Base-by-base conservation (phyloP, 768 basidiomycete species). In the Dictyophora rubrovolvata region DNA sequence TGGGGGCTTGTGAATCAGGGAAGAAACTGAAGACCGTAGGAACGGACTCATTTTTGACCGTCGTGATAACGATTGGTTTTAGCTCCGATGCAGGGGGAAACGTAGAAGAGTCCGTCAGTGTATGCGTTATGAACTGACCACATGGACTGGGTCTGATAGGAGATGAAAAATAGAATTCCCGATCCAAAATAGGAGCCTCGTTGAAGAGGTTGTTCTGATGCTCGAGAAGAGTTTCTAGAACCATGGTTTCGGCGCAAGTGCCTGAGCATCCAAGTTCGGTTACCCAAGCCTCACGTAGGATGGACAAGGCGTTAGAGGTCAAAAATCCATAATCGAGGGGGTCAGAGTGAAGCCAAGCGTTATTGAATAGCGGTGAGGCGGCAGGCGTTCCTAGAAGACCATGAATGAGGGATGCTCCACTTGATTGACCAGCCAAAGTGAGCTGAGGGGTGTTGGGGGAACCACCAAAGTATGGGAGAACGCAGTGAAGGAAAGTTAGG, bases 311-410 rank as follows among this genome's bases (percentile, higher is more conserved):
- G 21, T 70, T 64, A 0, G 75, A 62, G 49, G 78, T 73, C 4
- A 88, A 72, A 68, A 90, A 86, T 5, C 89, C 89, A 65, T 80
- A 90, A 68, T 86, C 77, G 82, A 93, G 88, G 1, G 92, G 87
- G 66, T 93, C 93, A 0, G 89, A 92, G 56, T 94, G 90, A 18
- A 93, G 67, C 59, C 92, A 90, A 0, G 84, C 88, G 54, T 80
- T 85, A 59, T 78, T 74, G 76, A 94, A 94, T 53, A 92, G 74
- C 0, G 79, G 75, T 20, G 80, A 76, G 0, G 85, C 90, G 2
- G 83, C 81, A 2, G 91, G 87, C 2, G 75, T 75, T 12, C 84
- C 87, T 46, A 93, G 77, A 52, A 94, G 73, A 0, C 88, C 82
- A 59, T 90, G 77, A 66, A 94, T 79, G 77, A 93, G 77, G 61